These are phyloP conservation scores for Podospora australis DNA, from an alignment of 495 filamentous ascomycete species.

Conservation along the genomic window DNA sequence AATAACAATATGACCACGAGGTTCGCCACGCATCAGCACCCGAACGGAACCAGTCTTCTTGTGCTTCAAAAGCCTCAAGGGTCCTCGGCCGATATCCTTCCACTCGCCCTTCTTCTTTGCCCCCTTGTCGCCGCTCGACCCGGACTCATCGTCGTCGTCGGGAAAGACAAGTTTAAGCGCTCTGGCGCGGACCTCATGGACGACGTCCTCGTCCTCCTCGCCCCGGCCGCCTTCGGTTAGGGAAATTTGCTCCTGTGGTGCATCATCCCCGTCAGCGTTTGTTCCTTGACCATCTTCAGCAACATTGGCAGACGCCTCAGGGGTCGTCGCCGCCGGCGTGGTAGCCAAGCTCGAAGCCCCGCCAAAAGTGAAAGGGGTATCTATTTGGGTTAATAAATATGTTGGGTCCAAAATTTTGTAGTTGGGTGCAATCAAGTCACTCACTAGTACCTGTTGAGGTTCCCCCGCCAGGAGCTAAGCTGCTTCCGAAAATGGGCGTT, in stretches of 20 bases:
- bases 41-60: slow-evolving; percentile 55
- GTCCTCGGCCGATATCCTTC: slow-evolving; percentile 57
- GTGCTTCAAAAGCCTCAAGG: slow-evolving; percentile 60
- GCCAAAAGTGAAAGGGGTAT: slow-evolving; percentile 41
- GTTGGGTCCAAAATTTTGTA: slow-evolving; percentile 11
- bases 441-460: slow-evolving; percentile 41
- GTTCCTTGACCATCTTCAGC: slow-evolving; percentile 45
- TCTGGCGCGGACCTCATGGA: slow-evolving; percentile 58
- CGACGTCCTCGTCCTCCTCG: slow-evolving; percentile 62
- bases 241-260: slow-evolving; percentile 53
- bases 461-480: slow-evolving; percentile 32
- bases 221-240: slow-evolving; percentile 57
- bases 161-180: slow-evolving; percentile 48
- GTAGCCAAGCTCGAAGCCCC: slow-evolving; percentile 48
- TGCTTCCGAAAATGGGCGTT: slow-evolving; percentile 23
- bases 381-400: slow-evolving; percentile 26
- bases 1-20: slow-evolving; percentile 60
- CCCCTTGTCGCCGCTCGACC: slow-evolving; percentile 21
- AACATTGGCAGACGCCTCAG: slow-evolving; percentile 48
- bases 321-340: slow-evolving; percentile 56
- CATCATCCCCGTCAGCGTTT: slow-evolving; percentile 44
- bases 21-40: slow-evolving; percentile 61
- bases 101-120: slow-evolving; percentile 42
- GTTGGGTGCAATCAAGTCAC: slow-evolving; percentile 5
- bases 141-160: slow-evolving; percentile 30